phyloP scores from a whole-genome alignment of 2,329 filamentous ascomycete genomes.

The Trichoderma sp. region DNA sequence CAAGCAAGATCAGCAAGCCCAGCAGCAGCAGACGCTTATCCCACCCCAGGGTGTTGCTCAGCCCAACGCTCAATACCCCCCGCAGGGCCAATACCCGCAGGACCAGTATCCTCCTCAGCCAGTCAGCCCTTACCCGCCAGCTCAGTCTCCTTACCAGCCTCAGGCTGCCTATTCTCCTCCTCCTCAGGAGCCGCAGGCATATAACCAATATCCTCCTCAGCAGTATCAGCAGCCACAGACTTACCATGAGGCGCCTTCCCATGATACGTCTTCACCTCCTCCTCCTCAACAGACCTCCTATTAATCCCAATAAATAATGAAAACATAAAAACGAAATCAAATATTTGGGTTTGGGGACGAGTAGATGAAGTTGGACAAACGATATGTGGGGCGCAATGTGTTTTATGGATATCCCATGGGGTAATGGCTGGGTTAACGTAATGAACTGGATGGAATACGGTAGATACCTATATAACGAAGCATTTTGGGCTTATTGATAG shows the following conservation, averaged over 20 bases:
- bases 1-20: slow-evolving; percentile 31
- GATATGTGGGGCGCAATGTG: slow-evolving; percentile 4
- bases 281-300: slow-evolving; percentile 9
- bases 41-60: slow-evolving; percentile 22
- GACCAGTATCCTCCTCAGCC: slow-evolving; percentile 26
- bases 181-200: slow-evolving; percentile 27
- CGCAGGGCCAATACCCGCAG: slow-evolving; percentile 26
- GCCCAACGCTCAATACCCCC: slow-evolving; percentile 20
- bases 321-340: background rate
- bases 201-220: slow-evolving; percentile 27
- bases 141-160: slow-evolving; percentile 32
- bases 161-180: slow-evolving; percentile 28
- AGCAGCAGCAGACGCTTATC: slow-evolving; percentile 22
- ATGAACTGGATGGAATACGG: slow-evolving; percentile 7
- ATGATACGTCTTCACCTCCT: background rate
- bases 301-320: background rate
- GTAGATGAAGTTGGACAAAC: background rate
- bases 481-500: background rate
- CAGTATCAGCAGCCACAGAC: slow-evolving; percentile 19
- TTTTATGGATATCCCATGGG: slow-evolving; percentile 17
- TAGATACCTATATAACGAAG: slow-evolving; percentile 11
- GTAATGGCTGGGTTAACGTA: background rate
- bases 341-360: background rate
- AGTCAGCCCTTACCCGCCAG: slow-evolving; percentile 24
- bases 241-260: slow-evolving; percentile 13